Evolutionary conservation across 768 basidiomycete species (phyloP).

Genomic region (Austroboletus festivus): DNA sequence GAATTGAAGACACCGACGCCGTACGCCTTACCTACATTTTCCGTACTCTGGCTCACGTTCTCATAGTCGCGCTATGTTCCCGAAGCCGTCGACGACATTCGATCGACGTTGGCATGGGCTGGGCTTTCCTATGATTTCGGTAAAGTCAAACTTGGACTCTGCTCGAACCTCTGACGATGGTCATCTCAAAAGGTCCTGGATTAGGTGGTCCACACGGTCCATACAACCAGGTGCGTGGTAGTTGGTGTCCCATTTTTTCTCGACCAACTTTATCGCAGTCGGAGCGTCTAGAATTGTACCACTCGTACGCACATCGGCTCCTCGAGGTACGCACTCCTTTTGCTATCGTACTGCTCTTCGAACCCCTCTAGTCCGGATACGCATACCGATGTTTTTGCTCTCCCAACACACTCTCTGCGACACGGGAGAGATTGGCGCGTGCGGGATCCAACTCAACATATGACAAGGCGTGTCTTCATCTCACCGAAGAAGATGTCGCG

Average conservation of each 20-base stretch:
- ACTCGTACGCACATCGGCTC: conserved; percentile 64
- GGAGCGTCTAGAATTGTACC: conserved; percentile 84
- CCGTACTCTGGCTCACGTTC: neutral
- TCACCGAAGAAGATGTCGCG: conserved; percentile 82
- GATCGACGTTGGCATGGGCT: conserved; percentile 81
- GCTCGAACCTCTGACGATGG: conserved; percentile 6
- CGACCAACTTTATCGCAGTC: conserved; percentile 55
- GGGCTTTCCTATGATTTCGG: conserved; percentile 91
- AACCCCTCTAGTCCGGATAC: conserved; percentile 63
- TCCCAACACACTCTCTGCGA: conserved; percentile 61
- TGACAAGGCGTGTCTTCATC: conserved; percentile 82
- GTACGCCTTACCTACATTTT: conserved; percentile 53
- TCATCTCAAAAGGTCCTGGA: conserved; percentile 66
- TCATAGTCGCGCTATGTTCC: conserved; percentile 73
- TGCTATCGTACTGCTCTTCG: neutral
- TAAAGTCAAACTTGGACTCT: conserved; percentile 30
- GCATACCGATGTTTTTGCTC: conserved; percentile 97
- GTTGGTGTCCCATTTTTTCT: neutral
- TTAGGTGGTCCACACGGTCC: conserved; percentile 72
- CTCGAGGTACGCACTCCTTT: conserved; percentile 54
- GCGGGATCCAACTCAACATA: conserved; percentile 78
- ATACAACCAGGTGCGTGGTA: conserved; percentile 70
- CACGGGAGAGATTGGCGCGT: conserved; percentile 66
- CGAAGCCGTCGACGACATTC: conserved; percentile 80
- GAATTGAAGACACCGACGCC: conserved; percentile 94